phyloP scores from a whole-genome alignment of 139 green algal species.

The Haematococcus lacustris region DNA sequence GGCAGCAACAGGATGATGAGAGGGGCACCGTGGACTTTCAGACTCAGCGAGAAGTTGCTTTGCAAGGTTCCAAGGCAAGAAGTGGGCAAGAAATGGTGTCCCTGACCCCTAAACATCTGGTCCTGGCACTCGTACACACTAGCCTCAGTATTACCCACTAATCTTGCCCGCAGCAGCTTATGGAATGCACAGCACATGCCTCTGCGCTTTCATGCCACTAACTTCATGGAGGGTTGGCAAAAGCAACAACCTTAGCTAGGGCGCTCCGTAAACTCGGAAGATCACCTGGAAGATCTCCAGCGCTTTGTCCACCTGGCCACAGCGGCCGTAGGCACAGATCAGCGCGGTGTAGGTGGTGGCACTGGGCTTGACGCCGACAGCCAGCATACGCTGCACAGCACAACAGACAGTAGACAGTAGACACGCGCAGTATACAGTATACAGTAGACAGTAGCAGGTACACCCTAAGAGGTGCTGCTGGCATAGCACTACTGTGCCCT shows the following conservation, averaged over 20 bases:
- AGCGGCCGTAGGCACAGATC: slow-evolving; percentile 39
- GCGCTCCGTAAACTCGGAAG: slow-evolving; percentile 14
- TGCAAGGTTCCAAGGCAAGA: neutral
- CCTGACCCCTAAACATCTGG: neutral
- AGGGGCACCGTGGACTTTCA: neutral
- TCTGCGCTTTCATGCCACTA: neutral
- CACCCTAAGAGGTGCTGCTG: too few relatives aligned
- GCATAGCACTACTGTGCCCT: too few relatives aligned
- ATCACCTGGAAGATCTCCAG: slow-evolving; percentile 53
- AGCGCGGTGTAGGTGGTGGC: slow-evolving; percentile 81
- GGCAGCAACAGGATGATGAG: neutral
- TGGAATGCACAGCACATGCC: neutral
- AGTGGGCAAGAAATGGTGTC: neutral
- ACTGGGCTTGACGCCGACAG: slow-evolving; percentile 56
- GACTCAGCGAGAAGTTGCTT: neutral
- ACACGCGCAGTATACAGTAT: too few relatives aligned
- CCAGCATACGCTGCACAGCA: slow-evolving; percentile 75
- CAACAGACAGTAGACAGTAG: too few relatives aligned
- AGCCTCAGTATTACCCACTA: neutral
- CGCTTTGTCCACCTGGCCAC: slow-evolving; percentile 46
- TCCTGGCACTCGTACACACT: neutral
- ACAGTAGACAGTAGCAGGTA: too few relatives aligned
- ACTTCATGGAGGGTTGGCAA: too few relatives aligned
- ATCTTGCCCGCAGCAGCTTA: neutral
- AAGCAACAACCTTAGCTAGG: too few relatives aligned